Evolutionary conservation across 2,329 filamentous ascomycete genomes (phyloP).

Genomic region (Chaetomiaceae sp.): DNA sequence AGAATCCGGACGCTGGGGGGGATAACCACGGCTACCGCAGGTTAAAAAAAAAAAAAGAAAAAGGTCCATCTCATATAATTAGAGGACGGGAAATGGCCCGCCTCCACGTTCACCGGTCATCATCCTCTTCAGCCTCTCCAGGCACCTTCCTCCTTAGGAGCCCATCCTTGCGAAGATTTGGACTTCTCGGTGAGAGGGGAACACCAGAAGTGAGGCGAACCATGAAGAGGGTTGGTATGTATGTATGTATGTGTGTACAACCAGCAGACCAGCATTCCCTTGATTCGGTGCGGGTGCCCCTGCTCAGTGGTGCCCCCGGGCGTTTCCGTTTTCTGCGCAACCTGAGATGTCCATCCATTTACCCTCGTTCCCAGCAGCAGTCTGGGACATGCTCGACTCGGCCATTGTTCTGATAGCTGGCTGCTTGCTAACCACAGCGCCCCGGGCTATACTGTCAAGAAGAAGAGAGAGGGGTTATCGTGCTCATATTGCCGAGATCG

Average conservation of each 20-base stretch:
- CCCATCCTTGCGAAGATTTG: background rate
- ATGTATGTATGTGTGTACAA: no score
- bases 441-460: background rate
- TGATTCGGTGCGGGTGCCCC: background rate
- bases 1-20: background rate
- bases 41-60: no score
- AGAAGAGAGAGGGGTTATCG: no score
- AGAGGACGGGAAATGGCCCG: background rate
- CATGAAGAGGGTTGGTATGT: background rate
- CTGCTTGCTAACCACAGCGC: background rate
- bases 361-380: background rate
- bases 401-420: background rate
- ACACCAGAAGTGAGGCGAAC: background rate
- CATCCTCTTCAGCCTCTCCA: no score
- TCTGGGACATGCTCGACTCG: background rate
- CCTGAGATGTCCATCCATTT: background rate
- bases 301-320: background rate
- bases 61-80: background rate
- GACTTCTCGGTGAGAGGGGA: background rate
- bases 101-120: conserved; percentile 4
- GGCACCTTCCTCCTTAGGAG: background rate
- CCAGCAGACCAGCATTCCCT: background rate
- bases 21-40: background rate
- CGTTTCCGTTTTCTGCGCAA: background rate
- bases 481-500: no score